phyloP scores from a whole-genome alignment of 306 rosid species.

The Vigna reflexopilosa region DNA sequence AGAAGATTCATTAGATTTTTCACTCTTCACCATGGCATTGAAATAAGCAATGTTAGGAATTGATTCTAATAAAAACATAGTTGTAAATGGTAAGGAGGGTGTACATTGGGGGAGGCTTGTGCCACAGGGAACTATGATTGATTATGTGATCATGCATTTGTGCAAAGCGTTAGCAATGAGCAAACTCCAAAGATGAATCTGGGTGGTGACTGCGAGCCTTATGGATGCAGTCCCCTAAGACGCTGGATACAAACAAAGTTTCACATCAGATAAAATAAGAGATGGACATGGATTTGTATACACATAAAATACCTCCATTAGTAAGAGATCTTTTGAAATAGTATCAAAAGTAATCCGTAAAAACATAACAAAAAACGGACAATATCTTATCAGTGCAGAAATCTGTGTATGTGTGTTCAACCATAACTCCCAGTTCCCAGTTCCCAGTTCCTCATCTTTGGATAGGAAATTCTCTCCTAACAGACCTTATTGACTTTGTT shows the following conservation, averaged over 20 bases:
- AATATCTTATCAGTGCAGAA: too few species aligned
- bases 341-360: too few species aligned
- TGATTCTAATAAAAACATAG: too few species aligned
- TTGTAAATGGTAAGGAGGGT: not conserved
- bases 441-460: conserved; percentile 45
- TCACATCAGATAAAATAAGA: too few species aligned
- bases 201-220: not conserved
- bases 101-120: not conserved
- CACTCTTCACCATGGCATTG: not conserved
- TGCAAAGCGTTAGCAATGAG: not conserved
- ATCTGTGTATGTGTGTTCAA: too few species aligned
- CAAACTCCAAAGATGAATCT: not conserved
- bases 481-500: conserved; percentile 44
- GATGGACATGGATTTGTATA: too few species aligned
- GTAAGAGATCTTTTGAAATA: too few species aligned
- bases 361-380: too few species aligned
- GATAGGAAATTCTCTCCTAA: conserved; percentile 46
- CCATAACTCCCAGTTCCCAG: not conserved
- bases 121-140: conserved; percentile 5
- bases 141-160: not conserved
- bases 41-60: not conserved
- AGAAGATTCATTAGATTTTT: too few species aligned
- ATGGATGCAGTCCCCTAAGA: not conserved
- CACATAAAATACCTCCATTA: too few species aligned
- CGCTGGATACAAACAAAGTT: too few species aligned